phyloP scores from a whole-genome alignment of 2,329 filamentous ascomycete genomes.

The Colletotrichum noveboracense region DNA sequence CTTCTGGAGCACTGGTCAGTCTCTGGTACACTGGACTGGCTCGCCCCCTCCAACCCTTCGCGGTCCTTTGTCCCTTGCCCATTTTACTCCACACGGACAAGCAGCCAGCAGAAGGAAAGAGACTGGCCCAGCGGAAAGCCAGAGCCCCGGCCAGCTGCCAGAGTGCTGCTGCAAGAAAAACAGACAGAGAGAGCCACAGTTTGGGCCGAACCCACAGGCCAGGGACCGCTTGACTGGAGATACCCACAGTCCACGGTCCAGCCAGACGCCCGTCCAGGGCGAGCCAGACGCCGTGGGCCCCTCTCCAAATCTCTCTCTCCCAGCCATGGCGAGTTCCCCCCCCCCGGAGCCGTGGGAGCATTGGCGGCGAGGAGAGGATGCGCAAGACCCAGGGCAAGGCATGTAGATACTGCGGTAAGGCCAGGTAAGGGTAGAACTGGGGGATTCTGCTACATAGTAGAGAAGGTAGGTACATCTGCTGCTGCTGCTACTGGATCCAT shows the following conservation, averaged over 20 bases:
- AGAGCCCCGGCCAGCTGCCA: not conserved
- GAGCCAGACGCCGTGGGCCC: not conserved
- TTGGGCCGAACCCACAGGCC: not conserved
- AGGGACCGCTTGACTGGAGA: not conserved
- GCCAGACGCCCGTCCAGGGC: constrained; percentile 11
- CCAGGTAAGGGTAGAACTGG: not conserved
- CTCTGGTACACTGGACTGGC: not conserved
- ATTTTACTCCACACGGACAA: not conserved
- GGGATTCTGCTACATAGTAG: not conserved
- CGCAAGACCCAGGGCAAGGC: not conserved
- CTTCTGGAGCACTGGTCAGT: not conserved
- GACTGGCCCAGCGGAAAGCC: not conserved
- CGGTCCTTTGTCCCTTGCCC: constrained; percentile 11
- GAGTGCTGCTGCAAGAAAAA: not conserved
- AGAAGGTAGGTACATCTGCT: not conserved
- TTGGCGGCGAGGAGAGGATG: not conserved
- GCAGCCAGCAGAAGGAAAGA: not conserved
- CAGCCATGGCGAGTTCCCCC: not conserved
- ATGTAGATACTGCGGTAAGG: not conserved
- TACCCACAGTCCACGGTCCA: constrained; percentile 20
- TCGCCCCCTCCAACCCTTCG: not conserved
- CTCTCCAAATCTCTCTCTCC: constrained; percentile 5
- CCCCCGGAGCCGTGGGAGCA: not conserved
- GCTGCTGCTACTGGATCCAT: not conserved
- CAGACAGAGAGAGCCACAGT: not conserved